phyloP scores from a whole-genome alignment of 2,329 filamentous ascomycete species.

The Ascochyta fabae region DNA sequence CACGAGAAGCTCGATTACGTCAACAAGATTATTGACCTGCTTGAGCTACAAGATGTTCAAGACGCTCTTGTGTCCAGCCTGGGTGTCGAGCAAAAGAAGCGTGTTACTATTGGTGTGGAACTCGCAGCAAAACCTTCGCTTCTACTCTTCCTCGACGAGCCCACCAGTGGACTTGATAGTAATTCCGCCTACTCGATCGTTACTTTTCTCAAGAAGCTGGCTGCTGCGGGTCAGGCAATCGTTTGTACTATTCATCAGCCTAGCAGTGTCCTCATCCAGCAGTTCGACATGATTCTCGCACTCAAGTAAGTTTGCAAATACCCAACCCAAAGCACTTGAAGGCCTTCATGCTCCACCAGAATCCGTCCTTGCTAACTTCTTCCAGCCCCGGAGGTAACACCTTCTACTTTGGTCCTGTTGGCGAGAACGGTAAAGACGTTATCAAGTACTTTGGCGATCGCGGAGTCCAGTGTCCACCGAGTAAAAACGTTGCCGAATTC shows the following conservation, averaged over 20 bases:
- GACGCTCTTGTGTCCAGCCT: slow-evolving; percentile 71
- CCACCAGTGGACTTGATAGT: slow-evolving; percentile 72
- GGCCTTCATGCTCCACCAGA: slow-evolving; percentile 33
- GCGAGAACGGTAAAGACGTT: slow-evolving; percentile 68
- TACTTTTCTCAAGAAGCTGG: slow-evolving; percentile 71
- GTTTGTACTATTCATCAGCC: slow-evolving; percentile 78
- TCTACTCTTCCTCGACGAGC: slow-evolving; percentile 74
- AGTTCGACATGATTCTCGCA: slow-evolving; percentile 76
- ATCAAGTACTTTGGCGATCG: slow-evolving; percentile 72
- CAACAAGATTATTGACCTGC: slow-evolving; percentile 68
- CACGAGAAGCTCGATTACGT: slow-evolving; percentile 72
- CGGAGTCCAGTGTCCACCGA: slow-evolving; percentile 70
- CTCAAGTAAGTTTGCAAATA: slow-evolving; percentile 55
- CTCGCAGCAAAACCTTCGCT: slow-evolving; percentile 66
- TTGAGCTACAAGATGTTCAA: slow-evolving; percentile 70
- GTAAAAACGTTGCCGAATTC: slow-evolving; percentile 71
- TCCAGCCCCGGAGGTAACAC: slow-evolving; percentile 66
- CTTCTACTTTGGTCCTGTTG: slow-evolving; percentile 76
- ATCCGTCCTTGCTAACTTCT: background rate
- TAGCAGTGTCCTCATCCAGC: slow-evolving; percentile 70
- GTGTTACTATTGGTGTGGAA: slow-evolving; percentile 76
- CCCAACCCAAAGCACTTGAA: background rate
- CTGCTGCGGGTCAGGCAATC: slow-evolving; percentile 71
- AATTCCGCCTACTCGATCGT: slow-evolving; percentile 73
- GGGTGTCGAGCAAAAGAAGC: slow-evolving; percentile 73